Evolutionary conservation across 331 rosid genomes (phyloP).

Genomic region (Dryas integrifolia): DNA sequence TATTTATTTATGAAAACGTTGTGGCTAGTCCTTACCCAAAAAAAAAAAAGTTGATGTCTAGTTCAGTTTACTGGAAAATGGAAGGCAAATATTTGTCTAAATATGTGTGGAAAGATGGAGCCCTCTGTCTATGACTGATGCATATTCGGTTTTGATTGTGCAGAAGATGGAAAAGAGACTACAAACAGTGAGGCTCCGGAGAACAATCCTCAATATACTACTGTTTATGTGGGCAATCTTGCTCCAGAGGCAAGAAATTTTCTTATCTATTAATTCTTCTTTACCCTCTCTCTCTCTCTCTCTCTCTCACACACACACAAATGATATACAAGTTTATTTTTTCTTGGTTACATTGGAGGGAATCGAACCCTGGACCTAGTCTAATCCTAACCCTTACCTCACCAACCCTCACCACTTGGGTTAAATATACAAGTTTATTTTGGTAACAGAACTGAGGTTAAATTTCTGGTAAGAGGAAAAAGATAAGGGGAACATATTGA

Average conservation of each 20-base stretch:
- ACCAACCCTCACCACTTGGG: too few relatives aligned
- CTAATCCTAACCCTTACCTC: too few relatives aligned
- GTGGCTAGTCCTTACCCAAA: not conserved
- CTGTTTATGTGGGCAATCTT: constrained; percentile 96
- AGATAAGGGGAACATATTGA: not conserved
- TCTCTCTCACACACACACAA: not conserved
- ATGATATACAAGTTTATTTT: not conserved
- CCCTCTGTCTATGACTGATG: constrained; percentile 7
- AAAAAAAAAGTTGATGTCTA: not conserved
- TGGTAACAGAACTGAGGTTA: constrained; percentile 12
- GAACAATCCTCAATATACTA: constrained; percentile 90
- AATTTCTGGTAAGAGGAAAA: not conserved
- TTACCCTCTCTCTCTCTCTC: not conserved
- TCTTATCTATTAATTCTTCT: not conserved
- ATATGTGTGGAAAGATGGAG: constrained; percentile 7
- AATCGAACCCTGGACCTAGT: too few relatives aligned
- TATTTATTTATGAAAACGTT: not conserved
- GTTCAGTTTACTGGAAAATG: not conserved
- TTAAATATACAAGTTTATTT: not conserved
- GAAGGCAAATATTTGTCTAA: not conserved
- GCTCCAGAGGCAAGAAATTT: constrained; percentile 67
- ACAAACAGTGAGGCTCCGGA: constrained; percentile 78
- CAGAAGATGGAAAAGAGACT: constrained; percentile 88
- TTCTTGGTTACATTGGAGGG: too few relatives aligned
- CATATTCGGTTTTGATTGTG: constrained; percentile 24